Evolutionary conservation across 2,329 filamentous ascomycete genomes (phyloP).

Genomic region (Diaporthe batatas): DNA sequence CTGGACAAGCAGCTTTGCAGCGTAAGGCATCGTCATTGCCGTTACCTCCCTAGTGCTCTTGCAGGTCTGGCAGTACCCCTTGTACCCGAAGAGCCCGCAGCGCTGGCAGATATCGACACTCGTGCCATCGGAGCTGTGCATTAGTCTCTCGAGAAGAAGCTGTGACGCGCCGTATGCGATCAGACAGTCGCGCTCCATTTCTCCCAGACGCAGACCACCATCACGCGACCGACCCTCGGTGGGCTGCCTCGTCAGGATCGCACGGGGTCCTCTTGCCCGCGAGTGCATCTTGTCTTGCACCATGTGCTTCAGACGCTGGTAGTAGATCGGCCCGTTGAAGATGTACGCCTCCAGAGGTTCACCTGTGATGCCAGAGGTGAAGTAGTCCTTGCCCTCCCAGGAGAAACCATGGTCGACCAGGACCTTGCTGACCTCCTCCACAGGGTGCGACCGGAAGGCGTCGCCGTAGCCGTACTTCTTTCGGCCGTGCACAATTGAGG

Average conservation of each 20-base stretch:
- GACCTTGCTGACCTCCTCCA: constrained; percentile 89
- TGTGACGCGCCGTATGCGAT: constrained; percentile 98
- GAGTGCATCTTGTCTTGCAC: constrained; percentile 99
- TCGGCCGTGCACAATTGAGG: constrained; percentile 85
- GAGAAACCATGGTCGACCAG: constrained; percentile 91
- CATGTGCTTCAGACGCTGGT: constrained; percentile 99
- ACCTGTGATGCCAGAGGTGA: constrained; percentile 94
- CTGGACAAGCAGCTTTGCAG: constrained; percentile 94
- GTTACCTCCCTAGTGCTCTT: constrained; percentile 86
- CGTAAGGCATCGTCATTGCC: constrained; percentile 97
- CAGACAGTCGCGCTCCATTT: constrained; percentile 99
- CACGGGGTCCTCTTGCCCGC: constrained; percentile 87
- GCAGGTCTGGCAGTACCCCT: constrained; percentile 95
- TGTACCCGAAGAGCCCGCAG: constrained; percentile 95
- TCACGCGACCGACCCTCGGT: constrained; percentile 95
- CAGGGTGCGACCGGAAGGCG: constrained; percentile 84
- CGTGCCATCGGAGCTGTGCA: constrained; percentile 93
- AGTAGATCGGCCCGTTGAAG: constrained; percentile 99
- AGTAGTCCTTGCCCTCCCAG: constrained; percentile 97
- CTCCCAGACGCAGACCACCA: constrained; percentile 91
- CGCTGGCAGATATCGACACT: constrained; percentile 93
- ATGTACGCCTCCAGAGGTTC: constrained; percentile 95
- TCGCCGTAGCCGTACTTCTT: constrained; percentile 88
- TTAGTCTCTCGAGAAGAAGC: constrained; percentile 90
- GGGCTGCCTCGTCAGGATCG: constrained; percentile 93